Conservation (phyloP, 768 basidiomycete genomes). For the Coprinopsis strossmayeri region DNA sequence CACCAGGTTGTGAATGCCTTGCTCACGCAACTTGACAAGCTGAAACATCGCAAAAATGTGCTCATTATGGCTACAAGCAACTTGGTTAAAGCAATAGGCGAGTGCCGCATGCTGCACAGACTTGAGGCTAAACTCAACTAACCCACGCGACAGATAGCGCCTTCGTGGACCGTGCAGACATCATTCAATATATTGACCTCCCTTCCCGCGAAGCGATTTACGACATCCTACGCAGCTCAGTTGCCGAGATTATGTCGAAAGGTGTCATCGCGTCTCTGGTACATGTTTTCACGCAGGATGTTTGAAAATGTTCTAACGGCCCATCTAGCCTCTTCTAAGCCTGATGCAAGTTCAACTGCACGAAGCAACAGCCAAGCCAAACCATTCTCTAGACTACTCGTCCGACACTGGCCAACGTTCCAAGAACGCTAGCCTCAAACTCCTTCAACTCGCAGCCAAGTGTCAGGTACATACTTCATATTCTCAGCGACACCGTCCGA, state of each 20-base stretch:
- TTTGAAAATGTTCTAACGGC: constrained; percentile 5
- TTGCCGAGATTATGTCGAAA: constrained; percentile 71
- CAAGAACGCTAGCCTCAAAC: constrained; percentile 46
- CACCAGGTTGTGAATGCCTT: constrained; percentile 92
- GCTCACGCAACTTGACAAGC: constrained; percentile 92
- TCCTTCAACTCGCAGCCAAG: constrained; percentile 63
- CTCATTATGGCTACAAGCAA: constrained; percentile 97
- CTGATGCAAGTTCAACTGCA: constrained; percentile 56
- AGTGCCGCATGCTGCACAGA: too few relatives aligned
- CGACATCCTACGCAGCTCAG: constrained; percentile 79
- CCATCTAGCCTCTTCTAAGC: constrained; percentile 49
- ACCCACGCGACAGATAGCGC: constrained; percentile 63
- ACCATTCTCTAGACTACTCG: constrained; percentile 11
- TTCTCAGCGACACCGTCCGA: neutral
- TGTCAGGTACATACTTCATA: constrained; percentile 61
- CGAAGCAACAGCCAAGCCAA: constrained; percentile 34
- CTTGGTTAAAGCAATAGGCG: constrained; percentile 90
- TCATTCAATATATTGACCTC: constrained; percentile 89
- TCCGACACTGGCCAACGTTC: constrained; percentile 39
- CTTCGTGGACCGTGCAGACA: constrained; percentile 95
- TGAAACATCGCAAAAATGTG: constrained; percentile 90
- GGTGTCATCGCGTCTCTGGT: constrained; percentile 65
- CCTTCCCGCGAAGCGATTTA: constrained; percentile 91
- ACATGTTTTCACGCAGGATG: constrained; percentile 21
- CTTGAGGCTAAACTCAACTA: neutral